Percentiles rank a stretch among this genome's conserved stretches.
These are phyloP conservation scores for Neurospora sp. DNA, from an alignment of 495 filamentous ascomycete species.

Conservation along the genomic window DNA sequence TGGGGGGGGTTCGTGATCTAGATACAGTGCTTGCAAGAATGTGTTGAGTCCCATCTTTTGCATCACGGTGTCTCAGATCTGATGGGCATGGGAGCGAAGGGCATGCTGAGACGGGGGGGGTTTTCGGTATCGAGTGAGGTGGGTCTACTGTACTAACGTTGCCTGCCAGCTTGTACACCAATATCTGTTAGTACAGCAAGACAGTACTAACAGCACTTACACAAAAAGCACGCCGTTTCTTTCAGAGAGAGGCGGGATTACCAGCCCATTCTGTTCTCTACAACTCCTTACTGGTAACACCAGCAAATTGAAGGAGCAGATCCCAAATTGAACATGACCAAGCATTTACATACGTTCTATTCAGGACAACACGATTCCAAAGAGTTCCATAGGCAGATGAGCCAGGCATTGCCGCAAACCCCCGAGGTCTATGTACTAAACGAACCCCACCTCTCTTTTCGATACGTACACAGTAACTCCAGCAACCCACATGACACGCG, in stretches of 20 bases:
- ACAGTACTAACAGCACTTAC: background rate
- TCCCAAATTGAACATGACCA: background rate
- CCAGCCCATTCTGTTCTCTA: background rate
- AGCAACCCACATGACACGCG: background rate
- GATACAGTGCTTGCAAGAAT: background rate
- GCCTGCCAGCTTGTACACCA: background rate
- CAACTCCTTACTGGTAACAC: background rate
- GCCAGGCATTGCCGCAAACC: background rate
- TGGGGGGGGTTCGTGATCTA: background rate
- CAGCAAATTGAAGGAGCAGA: background rate
- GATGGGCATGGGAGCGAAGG: background rate
- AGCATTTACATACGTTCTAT: background rate
- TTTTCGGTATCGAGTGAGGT: background rate
- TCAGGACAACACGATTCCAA: background rate
- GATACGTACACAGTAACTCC: background rate
- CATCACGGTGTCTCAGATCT: background rate
- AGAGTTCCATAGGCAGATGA: background rate
- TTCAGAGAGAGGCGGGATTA: background rate
- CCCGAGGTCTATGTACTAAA: background rate
- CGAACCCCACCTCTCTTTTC: background rate
- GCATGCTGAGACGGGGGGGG: background rate
- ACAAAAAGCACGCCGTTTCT: background rate
- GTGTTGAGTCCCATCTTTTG: background rate
- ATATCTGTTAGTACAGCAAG: background rate
- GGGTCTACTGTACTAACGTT: background rate